Evolutionary conservation across 108 stramenopile genomes (phyloP).

Genomic region (Aurantiochytrium sp.): DNA sequence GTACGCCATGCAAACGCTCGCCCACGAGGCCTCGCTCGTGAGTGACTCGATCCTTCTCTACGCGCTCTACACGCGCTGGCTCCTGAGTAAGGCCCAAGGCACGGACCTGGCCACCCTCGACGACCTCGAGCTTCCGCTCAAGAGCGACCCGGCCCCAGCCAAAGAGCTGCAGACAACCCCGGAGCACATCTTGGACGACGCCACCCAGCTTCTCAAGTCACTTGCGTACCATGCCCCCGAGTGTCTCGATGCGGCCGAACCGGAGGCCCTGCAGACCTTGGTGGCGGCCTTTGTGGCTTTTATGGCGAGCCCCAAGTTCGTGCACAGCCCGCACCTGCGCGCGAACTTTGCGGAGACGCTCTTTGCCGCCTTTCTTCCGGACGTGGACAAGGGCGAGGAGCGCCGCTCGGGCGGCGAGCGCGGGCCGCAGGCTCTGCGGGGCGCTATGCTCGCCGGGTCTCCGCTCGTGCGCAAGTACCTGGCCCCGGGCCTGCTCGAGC

Average conservation of each 20-base stretch:
- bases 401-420: conserved; percentile 41
- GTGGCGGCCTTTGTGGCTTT: conserved; percentile 6
- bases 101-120: background rate
- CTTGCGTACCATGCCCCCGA: conserved; percentile 30
- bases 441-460: conserved; percentile 66
- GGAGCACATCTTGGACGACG: conserved; percentile 40
- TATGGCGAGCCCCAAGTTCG: conserved; percentile 44
- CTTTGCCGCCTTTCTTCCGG: background rate
- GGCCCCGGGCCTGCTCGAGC: conserved; percentile 83
- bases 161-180: background rate
- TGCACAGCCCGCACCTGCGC: conserved; percentile 41
- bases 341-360: background rate
- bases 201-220: conserved; percentile 15
- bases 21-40: conserved; percentile 14
- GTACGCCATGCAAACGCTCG: conserved; percentile 59
- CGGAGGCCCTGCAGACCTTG: background rate
- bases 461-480: conserved; percentile 69
- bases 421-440: conserved; percentile 61
- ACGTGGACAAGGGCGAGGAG: conserved; percentile 45
- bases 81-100: background rate
- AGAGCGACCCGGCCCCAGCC: background rate
- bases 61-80: background rate
- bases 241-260: background rate
- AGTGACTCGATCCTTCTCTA: background rate
- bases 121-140: background rate